Evolutionary conservation across 371 early-diverging fungal species (phyloP).

Genomic region (Blakeslea trispora): DNA sequence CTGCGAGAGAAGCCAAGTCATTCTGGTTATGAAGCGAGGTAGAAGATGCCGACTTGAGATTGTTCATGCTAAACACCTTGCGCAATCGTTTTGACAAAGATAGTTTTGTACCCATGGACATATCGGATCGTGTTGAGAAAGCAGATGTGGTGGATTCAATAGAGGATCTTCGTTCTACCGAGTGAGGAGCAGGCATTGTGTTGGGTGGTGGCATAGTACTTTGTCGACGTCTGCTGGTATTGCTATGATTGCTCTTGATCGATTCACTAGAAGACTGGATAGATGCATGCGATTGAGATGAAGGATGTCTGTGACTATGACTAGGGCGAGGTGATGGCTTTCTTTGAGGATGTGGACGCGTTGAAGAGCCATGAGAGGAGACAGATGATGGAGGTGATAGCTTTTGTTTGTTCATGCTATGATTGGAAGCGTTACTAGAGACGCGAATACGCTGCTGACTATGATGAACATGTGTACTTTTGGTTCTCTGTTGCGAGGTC

Average conservation of each 20-base stretch:
- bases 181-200: no score
- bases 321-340: slow-evolving; percentile 32
- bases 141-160: slow-evolving; percentile 28
- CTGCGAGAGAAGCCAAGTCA: slow-evolving; percentile 10
- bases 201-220: slow-evolving; percentile 7
- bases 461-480: no score
- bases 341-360: slow-evolving; percentile 10
- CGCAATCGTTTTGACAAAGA: slow-evolving; percentile 51
- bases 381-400: slow-evolving; percentile 3
- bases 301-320: slow-evolving; percentile 3
- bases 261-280: slow-evolving; percentile 6
- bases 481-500: slow-evolving; percentile 4
- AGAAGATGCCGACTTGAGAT: slow-evolving; percentile 17
- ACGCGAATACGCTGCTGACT: slow-evolving; percentile 4
- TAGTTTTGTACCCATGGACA: slow-evolving; percentile 35
- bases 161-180: slow-evolving; percentile 23
- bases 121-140: slow-evolving; percentile 39
- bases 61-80: slow-evolving; percentile 54
- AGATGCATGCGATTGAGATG: background rate
- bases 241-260: slow-evolving; percentile 2
- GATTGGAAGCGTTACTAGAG: slow-evolving; percentile 17
- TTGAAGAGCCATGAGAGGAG: background rate
- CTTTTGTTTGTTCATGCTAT: slow-evolving; percentile 22
- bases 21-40: slow-evolving; percentile 5
- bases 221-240: slow-evolving; percentile 11